Conservation (phyloP, 805 yeast species). For the Saccharomycopsis fermentans region DNA sequence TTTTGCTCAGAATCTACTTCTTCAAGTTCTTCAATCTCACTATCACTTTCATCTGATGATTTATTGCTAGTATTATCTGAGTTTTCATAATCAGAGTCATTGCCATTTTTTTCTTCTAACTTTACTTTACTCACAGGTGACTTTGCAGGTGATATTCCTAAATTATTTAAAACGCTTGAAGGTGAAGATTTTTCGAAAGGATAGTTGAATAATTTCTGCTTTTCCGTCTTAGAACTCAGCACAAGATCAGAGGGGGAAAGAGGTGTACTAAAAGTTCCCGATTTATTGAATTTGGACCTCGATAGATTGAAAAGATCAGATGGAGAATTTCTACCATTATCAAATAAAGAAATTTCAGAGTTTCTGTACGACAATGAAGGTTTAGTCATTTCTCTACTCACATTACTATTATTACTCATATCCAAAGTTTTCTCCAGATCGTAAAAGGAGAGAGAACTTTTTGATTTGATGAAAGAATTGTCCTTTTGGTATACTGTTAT, state of each 20-base stretch:
- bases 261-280: neutral
- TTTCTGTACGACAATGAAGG: neutral
- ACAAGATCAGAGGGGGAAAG: neutral
- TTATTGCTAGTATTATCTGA: neutral
- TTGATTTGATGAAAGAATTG: conserved; percentile 5
- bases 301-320: neutral
- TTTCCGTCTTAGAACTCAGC: neutral
- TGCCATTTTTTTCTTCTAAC: neutral
- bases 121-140: neutral
- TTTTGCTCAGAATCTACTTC: neutral
- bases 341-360: neutral
- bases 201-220: neutral
- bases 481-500: conserved; percentile 9
- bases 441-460: neutral
- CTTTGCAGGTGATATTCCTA: neutral
- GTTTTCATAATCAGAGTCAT: neutral
- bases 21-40: neutral
- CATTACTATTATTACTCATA: neutral
- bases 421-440: neutral
- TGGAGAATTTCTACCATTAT: neutral
- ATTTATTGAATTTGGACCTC: neutral
- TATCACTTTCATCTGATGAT: neutral
- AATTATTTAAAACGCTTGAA: neutral
- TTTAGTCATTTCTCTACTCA: neutral
- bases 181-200: neutral